Conservation (phyloP, 257 asterid species). For the Sherardia arvensis region DNA sequence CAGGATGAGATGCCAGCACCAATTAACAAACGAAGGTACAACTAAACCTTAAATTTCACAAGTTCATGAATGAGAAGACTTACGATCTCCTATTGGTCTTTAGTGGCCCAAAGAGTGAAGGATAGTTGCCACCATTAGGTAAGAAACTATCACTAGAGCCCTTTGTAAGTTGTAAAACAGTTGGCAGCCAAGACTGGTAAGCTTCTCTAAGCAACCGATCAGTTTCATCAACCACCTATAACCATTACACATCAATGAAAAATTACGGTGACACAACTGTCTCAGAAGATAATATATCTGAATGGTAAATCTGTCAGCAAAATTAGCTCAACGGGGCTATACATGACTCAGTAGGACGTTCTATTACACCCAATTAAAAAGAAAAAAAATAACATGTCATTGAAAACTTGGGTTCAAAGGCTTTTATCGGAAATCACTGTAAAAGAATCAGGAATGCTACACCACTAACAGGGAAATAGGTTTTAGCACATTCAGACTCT, state of each 20-base stretch:
- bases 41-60: not conserved
- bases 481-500: not conserved
- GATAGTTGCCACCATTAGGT: constrained; percentile 13
- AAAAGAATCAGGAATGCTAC: not conserved
- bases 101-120: constrained; percentile 42
- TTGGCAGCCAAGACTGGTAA: constrained; percentile 90
- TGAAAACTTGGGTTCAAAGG: not conserved
- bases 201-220: constrained; percentile 88
- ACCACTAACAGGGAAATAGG: not conserved
- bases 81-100: constrained; percentile 70
- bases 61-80: constrained; percentile 23
- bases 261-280: not conserved
- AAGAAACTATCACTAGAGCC: constrained; percentile 25
- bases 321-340: not conserved
- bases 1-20: not conserved
- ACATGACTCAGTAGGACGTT: not conserved
- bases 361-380: not conserved
- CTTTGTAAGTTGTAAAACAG: constrained; percentile 51
- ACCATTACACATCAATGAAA: constrained; percentile 10
- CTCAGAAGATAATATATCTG: not conserved
- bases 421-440: not conserved
- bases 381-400: not conserved
- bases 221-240: constrained; percentile 87
- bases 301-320: not conserved
- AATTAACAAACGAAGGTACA: not conserved